A percentile compares a stretch with the other conserved stretches of the same genome.
Conservation (phyloP, 805 yeast species). For the Saccharomyces kudriavzevii region DNA sequence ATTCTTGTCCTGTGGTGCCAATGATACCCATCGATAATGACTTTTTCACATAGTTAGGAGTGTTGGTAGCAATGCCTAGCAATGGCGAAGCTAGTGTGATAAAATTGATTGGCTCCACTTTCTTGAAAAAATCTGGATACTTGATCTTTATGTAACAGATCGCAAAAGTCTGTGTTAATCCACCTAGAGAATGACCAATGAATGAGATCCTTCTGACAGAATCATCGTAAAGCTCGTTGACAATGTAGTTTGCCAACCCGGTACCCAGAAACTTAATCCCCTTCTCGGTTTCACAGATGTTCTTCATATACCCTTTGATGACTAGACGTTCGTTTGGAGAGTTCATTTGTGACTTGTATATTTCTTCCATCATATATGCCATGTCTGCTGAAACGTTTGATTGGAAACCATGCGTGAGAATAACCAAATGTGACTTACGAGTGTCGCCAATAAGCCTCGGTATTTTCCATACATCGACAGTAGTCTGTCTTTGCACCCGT, state of each 20-base stretch:
- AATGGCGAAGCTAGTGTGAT: constrained; percentile 69
- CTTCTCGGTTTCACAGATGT: constrained; percentile 70
- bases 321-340: constrained; percentile 39
- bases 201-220: constrained; percentile 53
- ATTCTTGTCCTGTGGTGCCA: constrained; percentile 75
- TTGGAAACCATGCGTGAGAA: constrained; percentile 71
- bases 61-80: constrained; percentile 68
- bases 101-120: constrained; percentile 58
- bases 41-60: constrained; percentile 63
- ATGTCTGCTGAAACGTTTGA: constrained; percentile 71
- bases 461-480: constrained; percentile 66
- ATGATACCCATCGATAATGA: constrained; percentile 66
- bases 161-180: constrained; percentile 68
- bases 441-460: constrained; percentile 31
- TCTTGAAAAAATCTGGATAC: constrained; percentile 59
- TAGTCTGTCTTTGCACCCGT: constrained; percentile 43
- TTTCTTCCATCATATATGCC: constrained; percentile 62
- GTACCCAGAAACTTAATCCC: constrained; percentile 71
- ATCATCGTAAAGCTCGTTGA: constrained; percentile 39
- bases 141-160: constrained; percentile 61
- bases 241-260: constrained; percentile 57
- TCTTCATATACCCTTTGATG: constrained; percentile 61
- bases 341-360: constrained; percentile 38
- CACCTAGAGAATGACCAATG: constrained; percentile 75
- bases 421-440: constrained; percentile 56